Evolutionary conservation across 129 eudicot genomes (phyloP), one percentile per base, ranked within the genome.

Genomic region (Artemisia argyi): DNA sequence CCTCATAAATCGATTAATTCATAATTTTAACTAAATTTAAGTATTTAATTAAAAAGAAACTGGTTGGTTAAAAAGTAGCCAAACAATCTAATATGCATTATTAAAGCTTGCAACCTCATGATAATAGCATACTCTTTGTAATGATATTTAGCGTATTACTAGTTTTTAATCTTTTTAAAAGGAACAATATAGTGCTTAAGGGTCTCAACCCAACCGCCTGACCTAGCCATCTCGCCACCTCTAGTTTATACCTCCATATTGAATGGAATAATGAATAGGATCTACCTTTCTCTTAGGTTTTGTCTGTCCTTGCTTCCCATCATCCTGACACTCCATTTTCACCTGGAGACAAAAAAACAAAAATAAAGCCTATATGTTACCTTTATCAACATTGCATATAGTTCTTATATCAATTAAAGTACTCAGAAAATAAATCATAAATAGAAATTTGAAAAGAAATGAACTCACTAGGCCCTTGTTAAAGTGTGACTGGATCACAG

Each of bases 381-480:
- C 32, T 16, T 14, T 69, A 12, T 18, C 24, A 65, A 66, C 15
- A 50, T 72, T 53, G 44, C 66, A 68, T 18, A 2, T 50, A 50
- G 42, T 62, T 16, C 9, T 18, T 64, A 13, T 24, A 80, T 62
- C 16, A 50, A 70, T 16, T 62, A 18, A 44, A 35, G 32, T 20
- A 24, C 79, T 39, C 28, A 22, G n/a, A 53, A 68, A 17, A 13
- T 13, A 57, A 39, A n/a, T 52, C 11, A 5, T 19, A 15, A 3
- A 42, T 7, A 32, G 24, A 69, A 30, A 3, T 11, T 18, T 4
- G 60, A 62, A 68, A 26, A 30, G 20, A 7, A 32, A 52, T 32
- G 72, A 48, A 81, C 95, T 82, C 48, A 92, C 96, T 22, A 89
- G 98, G 70, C 96, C 95, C 57, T 89, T 89, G 69, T 76, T 83